These are phyloP conservation scores for Pythium aquatile DNA, from an alignment of 352 stramenopile genomes.

Conservation along the genomic window DNA sequence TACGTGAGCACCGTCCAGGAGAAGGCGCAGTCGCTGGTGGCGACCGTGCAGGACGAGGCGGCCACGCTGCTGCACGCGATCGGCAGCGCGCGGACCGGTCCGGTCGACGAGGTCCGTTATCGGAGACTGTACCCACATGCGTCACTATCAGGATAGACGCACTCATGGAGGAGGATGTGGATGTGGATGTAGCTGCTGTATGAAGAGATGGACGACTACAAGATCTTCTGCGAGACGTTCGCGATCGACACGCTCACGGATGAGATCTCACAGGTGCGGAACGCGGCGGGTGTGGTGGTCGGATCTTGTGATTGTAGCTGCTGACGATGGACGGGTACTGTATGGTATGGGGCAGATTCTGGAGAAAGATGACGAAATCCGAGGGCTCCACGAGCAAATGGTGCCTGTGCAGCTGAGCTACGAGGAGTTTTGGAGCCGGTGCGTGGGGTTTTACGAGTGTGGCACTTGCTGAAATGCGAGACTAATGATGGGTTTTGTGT, in stretches of 20 bases:
- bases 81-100: constrained; percentile 46
- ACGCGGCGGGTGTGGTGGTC: background rate
- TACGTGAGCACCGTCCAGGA: constrained; percentile 74
- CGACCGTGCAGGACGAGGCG: constrained; percentile 74
- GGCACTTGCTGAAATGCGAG: background rate
- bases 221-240: constrained; percentile 63
- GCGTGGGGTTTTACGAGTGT: background rate
- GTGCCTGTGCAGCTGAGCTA: constrained; percentile 75
- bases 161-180: background rate
- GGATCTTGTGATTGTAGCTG: background rate
- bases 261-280: constrained; percentile 56
- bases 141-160: background rate
- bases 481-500: background rate
- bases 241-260: constrained; percentile 63
- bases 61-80: constrained; percentile 67
- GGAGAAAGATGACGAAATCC: constrained; percentile 50
- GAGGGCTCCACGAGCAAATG: constrained; percentile 59
- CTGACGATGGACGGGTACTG: background rate
- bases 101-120: constrained; percentile 65
- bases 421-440: constrained; percentile 85
- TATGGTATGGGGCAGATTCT: constrained; percentile 30
- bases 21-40: constrained; percentile 70
- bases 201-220: constrained; percentile 73
- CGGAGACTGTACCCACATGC: background rate
- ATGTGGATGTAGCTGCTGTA: constrained; percentile 52